Conservation (phyloP, 164 flowering plant species). For the Pachysandra terminalis region DNA sequence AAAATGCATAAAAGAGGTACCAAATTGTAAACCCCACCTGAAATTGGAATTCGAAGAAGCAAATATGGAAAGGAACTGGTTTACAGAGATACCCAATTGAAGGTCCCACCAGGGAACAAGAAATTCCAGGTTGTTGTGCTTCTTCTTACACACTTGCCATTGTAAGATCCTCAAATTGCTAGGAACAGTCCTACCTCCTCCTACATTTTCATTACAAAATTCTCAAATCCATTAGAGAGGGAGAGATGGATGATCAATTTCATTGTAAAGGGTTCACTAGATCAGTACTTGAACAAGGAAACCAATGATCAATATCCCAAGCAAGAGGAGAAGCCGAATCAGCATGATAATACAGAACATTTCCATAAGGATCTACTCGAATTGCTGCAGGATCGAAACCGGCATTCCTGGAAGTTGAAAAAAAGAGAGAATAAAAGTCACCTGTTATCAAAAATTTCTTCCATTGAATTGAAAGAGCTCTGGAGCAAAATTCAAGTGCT, state of each 20-base stretch:
- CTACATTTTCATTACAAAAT: constrained; percentile 27
- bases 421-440: constrained; percentile 1
- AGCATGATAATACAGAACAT: constrained; percentile 78
- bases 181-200: constrained; percentile 92
- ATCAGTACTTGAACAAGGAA: constrained; percentile 78
- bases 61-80: constrained; percentile 87
- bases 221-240: neutral
- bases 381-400: constrained; percentile 90
- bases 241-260: no score
- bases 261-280: neutral
- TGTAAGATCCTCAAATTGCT: constrained; percentile 85
- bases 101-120: constrained; percentile 98
- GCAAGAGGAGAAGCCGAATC: constrained; percentile 88
- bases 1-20: neutral
- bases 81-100: constrained; percentile 85
- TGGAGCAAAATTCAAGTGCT: constrained; percentile 9
- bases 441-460: neutral
- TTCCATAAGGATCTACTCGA: constrained; percentile 86
- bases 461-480: neutral
- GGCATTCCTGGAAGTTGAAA: constrained; percentile 64
- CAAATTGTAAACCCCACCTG: constrained; percentile 51
- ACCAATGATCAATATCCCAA: constrained; percentile 97
- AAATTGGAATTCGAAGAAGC: constrained; percentile 83
- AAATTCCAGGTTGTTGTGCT: constrained; percentile 73
- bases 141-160: constrained; percentile 78